These are phyloP conservation scores for Mitragyna speciosa DNA, from an alignment of 257 asterid genomes.

Conservation along the genomic window DNA sequence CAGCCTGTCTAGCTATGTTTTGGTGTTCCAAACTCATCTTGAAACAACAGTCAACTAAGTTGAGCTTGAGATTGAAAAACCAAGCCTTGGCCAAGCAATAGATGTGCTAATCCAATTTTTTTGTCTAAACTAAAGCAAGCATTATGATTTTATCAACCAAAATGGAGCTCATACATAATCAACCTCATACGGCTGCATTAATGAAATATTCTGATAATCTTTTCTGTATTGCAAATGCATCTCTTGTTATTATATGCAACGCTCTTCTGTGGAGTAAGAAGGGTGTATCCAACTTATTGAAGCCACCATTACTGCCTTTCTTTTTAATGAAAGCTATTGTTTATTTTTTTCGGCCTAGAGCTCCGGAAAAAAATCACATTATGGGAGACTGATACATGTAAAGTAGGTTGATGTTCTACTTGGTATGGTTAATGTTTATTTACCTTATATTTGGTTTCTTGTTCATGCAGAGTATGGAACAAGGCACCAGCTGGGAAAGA, in stretches of 20 bases:
- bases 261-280: neutral
- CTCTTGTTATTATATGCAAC: neutral
- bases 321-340: neutral
- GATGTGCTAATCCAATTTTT: neutral
- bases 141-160: neutral
- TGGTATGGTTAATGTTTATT: neutral
- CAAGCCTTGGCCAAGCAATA: neutral
- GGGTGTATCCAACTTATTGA: neutral
- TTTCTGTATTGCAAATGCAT: neutral
- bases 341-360: neutral
- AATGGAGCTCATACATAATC: neutral
- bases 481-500: conserved; percentile 66
- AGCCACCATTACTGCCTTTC: neutral
- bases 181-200: neutral
- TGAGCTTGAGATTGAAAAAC: neutral
- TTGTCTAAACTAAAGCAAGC: neutral
- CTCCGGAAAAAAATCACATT: neutral
- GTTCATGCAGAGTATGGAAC: conserved; percentile 64
- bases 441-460: conserved; percentile 1
- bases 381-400: neutral
- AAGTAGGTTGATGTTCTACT: neutral
- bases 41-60: neutral
- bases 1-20: neutral
- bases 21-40: neutral
- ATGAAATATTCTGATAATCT: too few relatives aligned